These are phyloP conservation scores for Bimuria novae-zelandiae DNA, from an alignment of 2,329 filamentous ascomycete genomes.

Conservation along the genomic window DNA sequence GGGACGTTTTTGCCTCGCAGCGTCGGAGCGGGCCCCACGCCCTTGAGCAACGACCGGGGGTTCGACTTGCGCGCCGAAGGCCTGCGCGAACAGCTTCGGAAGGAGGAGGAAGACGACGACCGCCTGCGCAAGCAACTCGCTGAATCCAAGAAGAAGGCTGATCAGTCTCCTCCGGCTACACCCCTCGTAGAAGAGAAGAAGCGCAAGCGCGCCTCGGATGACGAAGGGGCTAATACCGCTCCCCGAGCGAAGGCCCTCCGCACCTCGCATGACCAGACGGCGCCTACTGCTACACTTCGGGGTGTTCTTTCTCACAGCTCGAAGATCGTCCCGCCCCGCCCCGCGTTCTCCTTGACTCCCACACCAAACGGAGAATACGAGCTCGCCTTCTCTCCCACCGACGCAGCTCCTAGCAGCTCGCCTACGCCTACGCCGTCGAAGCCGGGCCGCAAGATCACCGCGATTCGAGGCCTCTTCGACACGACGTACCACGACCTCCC, in stretches of 20 bases:
- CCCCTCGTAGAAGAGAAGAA: neutral
- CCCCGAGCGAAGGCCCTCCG: neutral
- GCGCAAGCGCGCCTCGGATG: neutral
- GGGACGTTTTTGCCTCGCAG: too few species aligned
- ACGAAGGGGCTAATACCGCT: neutral
- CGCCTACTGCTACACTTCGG: too few species aligned
- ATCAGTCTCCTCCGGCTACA: neutral
- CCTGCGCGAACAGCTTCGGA: too few species aligned
- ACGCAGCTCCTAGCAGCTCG: neutral
- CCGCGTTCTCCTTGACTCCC: too few species aligned
- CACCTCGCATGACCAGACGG: neutral
- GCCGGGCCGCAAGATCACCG: neutral
- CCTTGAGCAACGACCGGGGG: too few species aligned
- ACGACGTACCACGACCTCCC: neutral
- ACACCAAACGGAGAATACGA: too few species aligned
- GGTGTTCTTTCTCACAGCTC: neutral
- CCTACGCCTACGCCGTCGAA: neutral
- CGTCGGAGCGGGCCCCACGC: too few species aligned
- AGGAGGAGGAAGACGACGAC: neutral
- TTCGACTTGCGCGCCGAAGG: too few species aligned
- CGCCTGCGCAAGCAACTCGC: neutral
- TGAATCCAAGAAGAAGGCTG: neutral
- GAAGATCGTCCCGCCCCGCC: too few species aligned
- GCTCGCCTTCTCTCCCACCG: neutral
- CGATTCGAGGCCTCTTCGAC: neutral